A percentile compares a stretch with the other conserved stretches of the same genome.
Evolutionary conservation across 495 filamentous ascomycete species (phyloP).

Genomic region (Neurospora sp.): DNA sequence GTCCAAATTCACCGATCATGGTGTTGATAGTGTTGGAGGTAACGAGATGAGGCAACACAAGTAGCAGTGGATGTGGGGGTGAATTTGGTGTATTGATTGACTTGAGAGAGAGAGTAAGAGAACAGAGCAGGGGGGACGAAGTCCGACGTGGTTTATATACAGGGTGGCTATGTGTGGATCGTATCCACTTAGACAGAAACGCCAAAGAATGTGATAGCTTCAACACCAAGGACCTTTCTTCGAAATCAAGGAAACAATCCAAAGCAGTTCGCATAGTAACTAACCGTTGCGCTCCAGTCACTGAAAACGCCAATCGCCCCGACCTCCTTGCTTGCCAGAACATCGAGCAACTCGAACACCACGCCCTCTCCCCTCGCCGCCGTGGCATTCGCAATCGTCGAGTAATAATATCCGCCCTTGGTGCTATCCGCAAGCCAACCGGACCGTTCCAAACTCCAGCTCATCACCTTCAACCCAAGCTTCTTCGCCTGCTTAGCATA

Average conservation of each 20-base stretch:
- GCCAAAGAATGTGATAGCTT: too few species aligned
- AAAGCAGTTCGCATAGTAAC: constrained; percentile 55
- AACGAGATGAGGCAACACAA: too few species aligned
- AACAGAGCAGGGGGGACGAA: too few species aligned
- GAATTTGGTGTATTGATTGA: too few species aligned
- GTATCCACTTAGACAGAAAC: too few species aligned
- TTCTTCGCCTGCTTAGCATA: constrained; percentile 39
- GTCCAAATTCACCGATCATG: too few species aligned
- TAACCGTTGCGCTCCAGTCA: constrained; percentile 52
- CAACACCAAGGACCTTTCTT: too few species aligned
- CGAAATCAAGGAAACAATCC: constrained; percentile 21
- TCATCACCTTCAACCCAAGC: constrained; percentile 46
- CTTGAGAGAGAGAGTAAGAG: too few species aligned
- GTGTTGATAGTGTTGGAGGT: too few species aligned
- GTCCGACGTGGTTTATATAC: too few species aligned
- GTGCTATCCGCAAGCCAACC: constrained; percentile 40
- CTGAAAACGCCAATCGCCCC: constrained; percentile 47
- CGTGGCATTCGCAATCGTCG: constrained; percentile 36
- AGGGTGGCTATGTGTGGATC: too few species aligned
- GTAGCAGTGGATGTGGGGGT: too few species aligned
- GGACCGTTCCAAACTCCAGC: constrained; percentile 53
- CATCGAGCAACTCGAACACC: constrained; percentile 47
- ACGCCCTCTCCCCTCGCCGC: constrained; percentile 43
- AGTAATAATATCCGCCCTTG: constrained; percentile 43
- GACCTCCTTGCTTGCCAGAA: constrained; percentile 41